Percentiles rank a stretch among this genome's conserved stretches.
These are phyloP conservation scores for Boletus sp. DNA, from an alignment of 768 basidiomycete species.

Conservation along the genomic window DNA sequence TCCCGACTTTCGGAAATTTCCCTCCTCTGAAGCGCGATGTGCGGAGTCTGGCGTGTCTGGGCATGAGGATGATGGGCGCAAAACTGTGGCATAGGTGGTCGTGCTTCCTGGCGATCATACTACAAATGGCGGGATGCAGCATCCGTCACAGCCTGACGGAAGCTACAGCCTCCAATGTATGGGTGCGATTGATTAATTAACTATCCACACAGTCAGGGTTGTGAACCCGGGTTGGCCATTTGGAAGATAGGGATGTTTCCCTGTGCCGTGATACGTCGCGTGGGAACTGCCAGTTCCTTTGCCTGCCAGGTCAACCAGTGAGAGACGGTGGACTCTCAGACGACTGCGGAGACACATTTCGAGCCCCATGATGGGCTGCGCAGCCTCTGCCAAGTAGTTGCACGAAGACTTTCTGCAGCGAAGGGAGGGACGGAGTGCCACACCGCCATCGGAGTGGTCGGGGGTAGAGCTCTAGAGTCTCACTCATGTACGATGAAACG, in stretches of 20 bases:
- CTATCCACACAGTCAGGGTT: constrained; percentile 11
- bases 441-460: constrained; percentile 9
- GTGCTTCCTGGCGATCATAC: constrained; percentile 7
- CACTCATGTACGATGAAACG: constrained; percentile 3
- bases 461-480: not conserved
- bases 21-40: not conserved
- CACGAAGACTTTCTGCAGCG: not conserved
- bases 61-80: constrained; percentile 19
- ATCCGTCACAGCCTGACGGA: constrained; percentile 13
- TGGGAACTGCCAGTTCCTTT: not conserved
- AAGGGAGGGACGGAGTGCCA: too few species aligned
- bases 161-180: constrained; percentile 9
- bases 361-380: not conserved
- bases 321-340: not conserved
- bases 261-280: not conserved
- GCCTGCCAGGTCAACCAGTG: not conserved
- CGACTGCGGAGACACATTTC: constrained; percentile 1
- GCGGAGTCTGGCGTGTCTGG: not conserved
- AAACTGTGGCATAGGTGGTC: constrained; percentile 20
- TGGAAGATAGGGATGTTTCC: not conserved
- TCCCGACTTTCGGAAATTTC: not conserved
- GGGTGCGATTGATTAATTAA: constrained; percentile 19
- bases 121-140: constrained; percentile 12
- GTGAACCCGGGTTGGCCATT: constrained; percentile 13
- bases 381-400: not conserved